A percentile compares a stretch with the other conserved stretches of the same genome.
phyloP scores from a whole-genome alignment of 2,329 filamentous ascomycete species.

The Fusarium domesticum region DNA sequence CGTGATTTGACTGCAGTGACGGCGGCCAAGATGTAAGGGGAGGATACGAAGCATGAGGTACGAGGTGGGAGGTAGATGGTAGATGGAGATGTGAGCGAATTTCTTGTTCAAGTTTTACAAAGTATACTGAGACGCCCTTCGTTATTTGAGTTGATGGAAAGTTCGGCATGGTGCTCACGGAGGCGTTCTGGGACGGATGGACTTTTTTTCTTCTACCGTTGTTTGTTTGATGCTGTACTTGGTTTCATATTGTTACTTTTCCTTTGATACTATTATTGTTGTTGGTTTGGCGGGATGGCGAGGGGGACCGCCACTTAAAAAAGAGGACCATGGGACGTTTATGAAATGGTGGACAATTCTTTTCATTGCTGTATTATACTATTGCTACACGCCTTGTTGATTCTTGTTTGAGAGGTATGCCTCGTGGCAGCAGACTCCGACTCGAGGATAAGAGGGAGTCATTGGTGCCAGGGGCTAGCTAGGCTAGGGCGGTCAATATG shows the following conservation, averaged over 20 bases:
- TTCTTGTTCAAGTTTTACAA: slow-evolving; percentile 16
- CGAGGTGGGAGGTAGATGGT: no score
- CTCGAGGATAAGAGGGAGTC: background rate
- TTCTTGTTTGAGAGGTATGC: slow-evolving; percentile 25
- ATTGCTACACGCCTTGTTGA: slow-evolving; percentile 9
- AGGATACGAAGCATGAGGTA: slow-evolving; percentile 2
- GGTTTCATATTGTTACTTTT: background rate
- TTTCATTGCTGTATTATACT: slow-evolving; percentile 29
- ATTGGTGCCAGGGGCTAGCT: no score
- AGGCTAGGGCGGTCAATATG: background rate
- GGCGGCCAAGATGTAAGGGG: slow-evolving; percentile 21
- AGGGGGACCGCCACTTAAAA: slow-evolving; percentile 30
- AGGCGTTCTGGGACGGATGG: slow-evolving; percentile 31
- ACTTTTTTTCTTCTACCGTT: background rate
- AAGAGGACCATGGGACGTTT: slow-evolving; percentile 31
- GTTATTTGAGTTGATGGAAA: slow-evolving; percentile 17
- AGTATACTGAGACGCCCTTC: slow-evolving; percentile 27
- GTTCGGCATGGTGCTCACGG: slow-evolving; percentile 30
- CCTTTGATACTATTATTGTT: background rate
- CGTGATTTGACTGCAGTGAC: slow-evolving; percentile 28
- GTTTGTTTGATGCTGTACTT: background rate
- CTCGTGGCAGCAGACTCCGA: slow-evolving; percentile 14
- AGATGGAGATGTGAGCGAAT: no score
- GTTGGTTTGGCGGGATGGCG: slow-evolving; percentile 28
- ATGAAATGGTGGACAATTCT: slow-evolving; percentile 18